Percentiles rank a stretch among this genome's conserved stretches.
phyloP scores from a whole-genome alignment of 371 early-diverging fungal species.

The Apophysomyces elegans region DNA sequence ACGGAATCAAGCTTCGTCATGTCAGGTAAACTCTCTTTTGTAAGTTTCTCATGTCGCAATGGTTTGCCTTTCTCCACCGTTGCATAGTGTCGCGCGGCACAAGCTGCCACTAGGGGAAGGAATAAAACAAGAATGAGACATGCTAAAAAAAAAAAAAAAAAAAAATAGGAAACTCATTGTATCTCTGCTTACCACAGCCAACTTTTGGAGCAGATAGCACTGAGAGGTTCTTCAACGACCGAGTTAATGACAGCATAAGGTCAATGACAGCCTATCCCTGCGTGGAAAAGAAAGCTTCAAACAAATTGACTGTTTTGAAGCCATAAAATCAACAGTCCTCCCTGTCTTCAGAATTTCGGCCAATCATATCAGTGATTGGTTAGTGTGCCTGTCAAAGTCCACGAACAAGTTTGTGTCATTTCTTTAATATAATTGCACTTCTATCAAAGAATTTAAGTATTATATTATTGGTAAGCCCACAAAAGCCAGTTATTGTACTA shows the following conservation, averaged over 20 bases:
- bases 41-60: slow-evolving; percentile 34
- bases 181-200: slow-evolving; percentile 18
- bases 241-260: slow-evolving; percentile 36
- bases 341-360: neutral
- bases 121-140: neutral
- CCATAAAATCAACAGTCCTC: slow-evolving; percentile 15
- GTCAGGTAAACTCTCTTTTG: slow-evolving; percentile 36
- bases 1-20: slow-evolving; percentile 49
- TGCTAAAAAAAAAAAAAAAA: too few species aligned
- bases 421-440: too few species aligned
- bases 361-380: too few species aligned
- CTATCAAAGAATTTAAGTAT: too few species aligned
- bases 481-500: too few species aligned
- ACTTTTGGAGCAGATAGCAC: slow-evolving; percentile 20
- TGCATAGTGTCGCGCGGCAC: slow-evolving; percentile 35
- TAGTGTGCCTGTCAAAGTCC: too few species aligned
- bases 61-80: slow-evolving; percentile 26
- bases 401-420: too few species aligned
- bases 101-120: slow-evolving; percentile 8
- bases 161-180: neutral
- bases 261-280: neutral
- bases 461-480: too few species aligned
- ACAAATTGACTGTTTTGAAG: neutral
- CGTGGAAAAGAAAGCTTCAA: neutral
- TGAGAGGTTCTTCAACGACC: slow-evolving; percentile 34